Evolutionary conservation across 768 basidiomycete genomes (phyloP), one percentile per base, ranked within the genome.

Genomic region (Antrodiella citrinella): DNA sequence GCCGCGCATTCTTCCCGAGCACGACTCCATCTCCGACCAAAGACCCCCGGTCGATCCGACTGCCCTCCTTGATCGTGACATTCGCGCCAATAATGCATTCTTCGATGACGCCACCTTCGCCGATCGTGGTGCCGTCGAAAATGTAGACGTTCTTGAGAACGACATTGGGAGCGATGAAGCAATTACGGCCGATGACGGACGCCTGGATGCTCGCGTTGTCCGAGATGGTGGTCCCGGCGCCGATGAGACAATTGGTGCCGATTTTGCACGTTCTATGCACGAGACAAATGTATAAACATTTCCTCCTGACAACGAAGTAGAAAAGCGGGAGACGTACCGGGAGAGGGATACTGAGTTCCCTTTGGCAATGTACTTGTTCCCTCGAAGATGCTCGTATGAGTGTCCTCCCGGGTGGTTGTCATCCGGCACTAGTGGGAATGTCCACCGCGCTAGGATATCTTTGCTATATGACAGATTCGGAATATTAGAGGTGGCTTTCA

Each of bases 371-470:
- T 98, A 99, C 57, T 86, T 84, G 67, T 93, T 91, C 4, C 91
- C 92, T 23, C 86, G 79, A 26, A 85, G 76, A 60, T 93, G 83
- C 62, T 95, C 90, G 63, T 97, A 98, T 30, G 74, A 62, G 50
- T 86, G 82, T 4, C 84, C 84, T 12, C 84, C 78, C 2, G 91
- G 92, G 58, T 93, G 80, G 65, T 93, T 91, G 64, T 94, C 84
- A 63, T 97, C 96, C 7, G 95, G 95, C 3, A 93, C 92, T 7
- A 98, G 72, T 1, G 96, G 96, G 70, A 95, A 98, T 4, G 91
- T 89, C 88, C 92, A 93, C 57, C 96, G 75, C 41, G 91, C 80
- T 24, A 98, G 68, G 45, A 99, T 91, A 59, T 97, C 93, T 66
- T 91, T 90, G 70, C 93, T 95, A 61, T 19, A 38, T 57, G 26